Evolutionary conservation across 306 rosid genomes (phyloP), one percentile per base, ranked within the genome.

Genomic region (Gastrolobium bilobum): DNA sequence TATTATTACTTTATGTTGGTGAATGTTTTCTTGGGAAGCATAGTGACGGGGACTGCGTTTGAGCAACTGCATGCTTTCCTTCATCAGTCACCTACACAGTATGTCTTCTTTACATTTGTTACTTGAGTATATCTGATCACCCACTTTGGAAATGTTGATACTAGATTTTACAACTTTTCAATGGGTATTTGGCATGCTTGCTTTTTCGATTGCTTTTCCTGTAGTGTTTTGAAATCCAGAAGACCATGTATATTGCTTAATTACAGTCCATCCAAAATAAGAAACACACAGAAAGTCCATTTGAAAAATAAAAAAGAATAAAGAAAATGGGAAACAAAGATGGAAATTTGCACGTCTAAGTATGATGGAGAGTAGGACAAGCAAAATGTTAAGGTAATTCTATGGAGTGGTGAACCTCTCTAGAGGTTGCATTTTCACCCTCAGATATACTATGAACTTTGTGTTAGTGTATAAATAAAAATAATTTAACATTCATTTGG

Each of bases 21-120:
- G 65, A 95, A 95, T 71, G 99, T 95, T 75, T 95, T 95, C 87
- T 87, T 95, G 88, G 99, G 99, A 89, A 95, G 99, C 65, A 93
- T 95, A 68, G 86, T 91, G 59, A 91, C 99, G 1, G 99, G 99
- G 50, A 93, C 99, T 57, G 99, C 99, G 69, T 95, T 95, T 63
- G 81, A 90, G 87, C 99, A 95, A 84, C 86, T 95, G 77, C 83
- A 95, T 79, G 76, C 99, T 53, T 95, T 95, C 89, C 91, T 95
- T 84, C 99, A 91, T 78, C 97, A 93, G 82, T 81, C 99, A 30
- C 92, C 99, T 62, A 89, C 99, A 11, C 81, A 95, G 99, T 95
- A 93, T 84, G 74, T 31, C 71, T 63, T 81, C 79, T 59, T 0
- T 74, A 6, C 62, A 54, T 34, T 50, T 64, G 29, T 70, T 35